These are phyloP conservation scores for Ogataea allantospora DNA, from an alignment of 805 yeast genomes.

Conservation along the genomic window DNA sequence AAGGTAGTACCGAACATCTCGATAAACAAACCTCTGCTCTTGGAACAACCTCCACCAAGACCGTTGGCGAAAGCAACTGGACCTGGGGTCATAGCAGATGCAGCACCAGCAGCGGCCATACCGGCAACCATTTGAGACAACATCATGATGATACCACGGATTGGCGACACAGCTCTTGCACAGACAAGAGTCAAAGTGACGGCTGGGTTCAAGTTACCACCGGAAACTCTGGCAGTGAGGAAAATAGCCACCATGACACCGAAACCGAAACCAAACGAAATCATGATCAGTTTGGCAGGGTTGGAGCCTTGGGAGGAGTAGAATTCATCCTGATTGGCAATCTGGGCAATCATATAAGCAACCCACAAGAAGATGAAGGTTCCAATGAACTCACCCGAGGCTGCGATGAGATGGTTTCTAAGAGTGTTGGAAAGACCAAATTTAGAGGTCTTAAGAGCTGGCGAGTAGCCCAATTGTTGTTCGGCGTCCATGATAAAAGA, in stretches of 20 bases:
- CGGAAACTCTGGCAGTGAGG: slow-evolving; percentile 71
- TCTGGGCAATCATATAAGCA: slow-evolving; percentile 80
- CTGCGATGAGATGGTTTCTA: slow-evolving; percentile 66
- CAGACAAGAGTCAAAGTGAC: slow-evolving; percentile 73
- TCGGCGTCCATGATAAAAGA: slow-evolving; percentile 34
- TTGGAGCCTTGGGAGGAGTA: slow-evolving; percentile 35
- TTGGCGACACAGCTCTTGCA: slow-evolving; percentile 69
- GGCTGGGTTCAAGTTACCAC: slow-evolving; percentile 90
- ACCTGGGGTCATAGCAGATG: slow-evolving; percentile 83
- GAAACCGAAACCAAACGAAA: slow-evolving; percentile 83
- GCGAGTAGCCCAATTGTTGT: slow-evolving; percentile 41
- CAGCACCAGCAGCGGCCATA: slow-evolving; percentile 91
- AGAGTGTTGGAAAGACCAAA: slow-evolving; percentile 41
- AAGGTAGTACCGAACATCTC: slow-evolving; percentile 80
- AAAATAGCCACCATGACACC: slow-evolving; percentile 75
- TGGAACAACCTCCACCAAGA: slow-evolving; percentile 70
- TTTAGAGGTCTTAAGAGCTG: slow-evolving; percentile 36
- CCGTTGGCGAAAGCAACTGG: slow-evolving; percentile 65
- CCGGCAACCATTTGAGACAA: slow-evolving; percentile 77
- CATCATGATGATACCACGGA: slow-evolving; percentile 66
- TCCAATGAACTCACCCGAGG: slow-evolving; percentile 79
- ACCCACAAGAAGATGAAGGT: slow-evolving; percentile 81
- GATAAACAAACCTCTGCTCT: slow-evolving; percentile 71
- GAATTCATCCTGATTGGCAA: slow-evolving; percentile 53
- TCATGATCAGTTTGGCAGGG: slow-evolving; percentile 72